phyloP scores from a whole-genome alignment of 2,329 filamentous ascomycete genomes.

The Cercospora zeae-maydis region DNA sequence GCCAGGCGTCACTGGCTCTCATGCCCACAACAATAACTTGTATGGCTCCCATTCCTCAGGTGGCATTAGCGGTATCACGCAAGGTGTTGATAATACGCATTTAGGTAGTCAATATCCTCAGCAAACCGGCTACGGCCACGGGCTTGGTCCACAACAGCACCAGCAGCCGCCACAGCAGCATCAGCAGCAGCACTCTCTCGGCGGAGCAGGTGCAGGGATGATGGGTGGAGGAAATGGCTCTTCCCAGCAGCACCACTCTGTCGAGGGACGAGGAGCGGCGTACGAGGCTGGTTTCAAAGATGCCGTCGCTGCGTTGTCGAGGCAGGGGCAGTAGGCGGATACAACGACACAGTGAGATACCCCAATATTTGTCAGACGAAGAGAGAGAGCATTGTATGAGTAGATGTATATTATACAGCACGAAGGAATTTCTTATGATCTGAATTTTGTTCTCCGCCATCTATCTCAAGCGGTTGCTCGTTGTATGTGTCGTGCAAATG shows the following conservation, averaged over 20 bases:
- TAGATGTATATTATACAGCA: background rate
- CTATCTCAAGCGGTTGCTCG: background rate
- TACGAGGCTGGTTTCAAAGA: conserved; percentile 14
- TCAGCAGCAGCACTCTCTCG: background rate
- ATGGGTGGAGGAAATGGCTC: background rate
- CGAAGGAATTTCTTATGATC: background rate
- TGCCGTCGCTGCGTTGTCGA: conserved; percentile 9
- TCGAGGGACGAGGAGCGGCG: conserved; percentile 7
- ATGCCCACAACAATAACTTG: background rate
- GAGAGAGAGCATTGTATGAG: background rate
- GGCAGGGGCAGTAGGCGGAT: background rate
- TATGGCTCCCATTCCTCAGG: conserved; percentile 4
- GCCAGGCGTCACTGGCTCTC: conserved; percentile 6
- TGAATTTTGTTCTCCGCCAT: background rate
- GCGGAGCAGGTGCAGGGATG: background rate
- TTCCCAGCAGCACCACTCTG: conserved; percentile 6
- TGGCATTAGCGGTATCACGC: conserved; percentile 4
- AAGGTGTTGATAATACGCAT: conserved; percentile 11
- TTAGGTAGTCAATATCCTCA: background rate
- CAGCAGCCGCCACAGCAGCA: background rate
- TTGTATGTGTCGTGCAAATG: background rate
- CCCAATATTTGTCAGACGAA: background rate
- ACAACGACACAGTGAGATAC: background rate
- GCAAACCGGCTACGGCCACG: background rate
- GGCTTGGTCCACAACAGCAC: background rate